phyloP scores from a whole-genome alignment of 176 grass and related monocot species.

The Stipa capillata region DNA sequence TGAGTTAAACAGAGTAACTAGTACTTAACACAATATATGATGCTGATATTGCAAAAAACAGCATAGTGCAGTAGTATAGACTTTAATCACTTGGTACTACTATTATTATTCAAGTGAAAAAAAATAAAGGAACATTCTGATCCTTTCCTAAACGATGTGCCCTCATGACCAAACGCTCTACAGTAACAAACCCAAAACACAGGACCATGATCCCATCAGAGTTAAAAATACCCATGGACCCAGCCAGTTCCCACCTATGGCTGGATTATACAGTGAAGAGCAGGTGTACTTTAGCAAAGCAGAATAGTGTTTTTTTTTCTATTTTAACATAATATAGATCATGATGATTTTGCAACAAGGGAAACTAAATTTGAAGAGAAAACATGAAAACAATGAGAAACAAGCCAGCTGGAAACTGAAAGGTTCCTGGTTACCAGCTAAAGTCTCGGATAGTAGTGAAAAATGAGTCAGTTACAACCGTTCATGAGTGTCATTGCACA shows the following conservation, averaged over 20 bases:
- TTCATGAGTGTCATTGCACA: too few species aligned
- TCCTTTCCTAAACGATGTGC: not conserved
- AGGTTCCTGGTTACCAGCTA: not conserved
- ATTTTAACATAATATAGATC: not conserved
- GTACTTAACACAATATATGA: not conserved
- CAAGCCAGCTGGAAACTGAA: not conserved
- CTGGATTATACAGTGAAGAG: not conserved
- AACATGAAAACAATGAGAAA: not conserved
- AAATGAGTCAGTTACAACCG: not conserved
- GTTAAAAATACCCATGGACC: not conserved
- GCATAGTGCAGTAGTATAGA: not conserved
- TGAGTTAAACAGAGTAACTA: not conserved
- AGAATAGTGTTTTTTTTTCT: too few species aligned
- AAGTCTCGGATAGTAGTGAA: not conserved
- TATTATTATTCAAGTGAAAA: too few species aligned
- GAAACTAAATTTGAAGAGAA: not conserved
- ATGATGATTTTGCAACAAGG: not conserved
- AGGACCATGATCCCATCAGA: too few species aligned
- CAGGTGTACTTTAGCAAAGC: not conserved
- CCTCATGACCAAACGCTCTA: not conserved
- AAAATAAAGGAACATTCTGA: too few species aligned
- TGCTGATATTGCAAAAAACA: not conserved
- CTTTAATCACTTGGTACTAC: not conserved
- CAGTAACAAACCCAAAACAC: not conserved
- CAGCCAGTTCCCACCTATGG: not conserved